These are phyloP conservation scores for Eutypella sp. DNA, from an alignment of 2,329 filamentous ascomycete genomes.

Conservation along the genomic window DNA sequence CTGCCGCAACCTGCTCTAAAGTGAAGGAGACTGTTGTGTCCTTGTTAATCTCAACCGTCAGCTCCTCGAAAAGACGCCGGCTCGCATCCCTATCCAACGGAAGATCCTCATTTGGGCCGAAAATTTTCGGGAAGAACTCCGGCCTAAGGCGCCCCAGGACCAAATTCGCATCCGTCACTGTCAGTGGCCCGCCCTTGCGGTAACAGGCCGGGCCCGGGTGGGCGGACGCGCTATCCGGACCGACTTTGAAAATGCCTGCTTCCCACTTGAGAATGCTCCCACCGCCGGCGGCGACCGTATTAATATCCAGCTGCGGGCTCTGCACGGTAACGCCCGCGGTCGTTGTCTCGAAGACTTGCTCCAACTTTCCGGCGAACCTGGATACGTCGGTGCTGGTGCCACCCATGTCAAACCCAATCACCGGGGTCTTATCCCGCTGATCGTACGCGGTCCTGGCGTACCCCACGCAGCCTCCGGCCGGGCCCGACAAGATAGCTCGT, in stretches of 20 bases:
- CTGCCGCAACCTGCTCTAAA: constrained; percentile 38
- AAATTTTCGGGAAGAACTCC: constrained; percentile 69
- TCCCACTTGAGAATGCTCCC: constrained; percentile 56
- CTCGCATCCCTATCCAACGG: constrained; percentile 37
- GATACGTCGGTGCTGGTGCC: constrained; percentile 75
- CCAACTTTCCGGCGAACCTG: constrained; percentile 49
- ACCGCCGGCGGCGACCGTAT: constrained; percentile 73
- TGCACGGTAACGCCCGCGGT: constrained; percentile 70
- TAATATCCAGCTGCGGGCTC: constrained; percentile 75
- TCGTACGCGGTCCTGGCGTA: constrained; percentile 66
- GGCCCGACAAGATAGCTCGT: constrained; percentile 66
- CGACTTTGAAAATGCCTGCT: constrained; percentile 69
- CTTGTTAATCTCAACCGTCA: constrained; percentile 38
- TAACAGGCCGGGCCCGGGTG: constrained; percentile 70
- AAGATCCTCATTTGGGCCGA: constrained; percentile 62
- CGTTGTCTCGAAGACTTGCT: constrained; percentile 26
- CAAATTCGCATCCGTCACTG: constrained; percentile 68
- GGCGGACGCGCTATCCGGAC: constrained; percentile 67
- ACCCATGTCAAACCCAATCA: constrained; percentile 74
- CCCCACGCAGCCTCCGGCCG: constrained; percentile 71
- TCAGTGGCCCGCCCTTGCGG: constrained; percentile 65
- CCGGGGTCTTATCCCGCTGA: constrained; percentile 55
- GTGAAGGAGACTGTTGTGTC: constrained; percentile 24
- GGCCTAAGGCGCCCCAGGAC: constrained; percentile 56
- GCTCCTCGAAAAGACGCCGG: constrained; percentile 33